A percentile compares a stretch with the other conserved stretches of the same genome.
Evolutionary conservation across 148 eudicot genomes (phyloP).

Genomic region (Fagopyrum homotropicum): DNA sequence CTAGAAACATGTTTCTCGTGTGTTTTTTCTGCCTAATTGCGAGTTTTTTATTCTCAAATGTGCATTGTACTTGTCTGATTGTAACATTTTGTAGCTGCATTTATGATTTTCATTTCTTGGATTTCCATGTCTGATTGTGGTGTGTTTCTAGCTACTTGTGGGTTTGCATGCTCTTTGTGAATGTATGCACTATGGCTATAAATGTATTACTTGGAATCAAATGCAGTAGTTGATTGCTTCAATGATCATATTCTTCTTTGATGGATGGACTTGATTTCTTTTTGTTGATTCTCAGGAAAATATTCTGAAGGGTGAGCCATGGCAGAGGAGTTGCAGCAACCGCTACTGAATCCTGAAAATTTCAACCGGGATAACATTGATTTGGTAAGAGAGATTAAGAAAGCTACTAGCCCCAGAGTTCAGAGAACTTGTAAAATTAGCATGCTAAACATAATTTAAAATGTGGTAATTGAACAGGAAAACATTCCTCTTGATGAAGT

Average conservation of each 20-base stretch:
- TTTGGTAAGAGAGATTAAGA: constrained; percentile 36
- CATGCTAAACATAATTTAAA: neutral
- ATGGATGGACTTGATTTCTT: no score
- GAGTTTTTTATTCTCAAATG: neutral
- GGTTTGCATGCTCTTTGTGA: no score
- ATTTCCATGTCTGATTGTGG: no score
- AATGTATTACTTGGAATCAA: no score
- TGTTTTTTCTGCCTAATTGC: neutral
- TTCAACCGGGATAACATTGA: constrained; percentile 57
- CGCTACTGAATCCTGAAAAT: constrained; percentile 50
- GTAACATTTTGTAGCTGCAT: no score
- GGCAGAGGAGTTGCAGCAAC: constrained; percentile 51
- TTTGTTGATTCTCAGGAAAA: constrained; percentile 3
- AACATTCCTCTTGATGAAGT: constrained; percentile 57
- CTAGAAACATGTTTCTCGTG: neutral
- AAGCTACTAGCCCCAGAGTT: neutral
- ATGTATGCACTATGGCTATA: no score
- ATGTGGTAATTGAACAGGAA: constrained; percentile 33
- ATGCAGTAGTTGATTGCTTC: no score
- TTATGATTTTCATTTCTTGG: no score
- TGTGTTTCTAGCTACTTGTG: no score
- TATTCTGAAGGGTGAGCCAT: constrained; percentile 27
- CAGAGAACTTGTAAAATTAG: neutral
- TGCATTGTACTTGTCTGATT: constrained; percentile 1
- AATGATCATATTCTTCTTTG: no score